Conservation (phyloP, 1,139 yeast genomes). For the Saccharomyces pastorianus region DNA sequence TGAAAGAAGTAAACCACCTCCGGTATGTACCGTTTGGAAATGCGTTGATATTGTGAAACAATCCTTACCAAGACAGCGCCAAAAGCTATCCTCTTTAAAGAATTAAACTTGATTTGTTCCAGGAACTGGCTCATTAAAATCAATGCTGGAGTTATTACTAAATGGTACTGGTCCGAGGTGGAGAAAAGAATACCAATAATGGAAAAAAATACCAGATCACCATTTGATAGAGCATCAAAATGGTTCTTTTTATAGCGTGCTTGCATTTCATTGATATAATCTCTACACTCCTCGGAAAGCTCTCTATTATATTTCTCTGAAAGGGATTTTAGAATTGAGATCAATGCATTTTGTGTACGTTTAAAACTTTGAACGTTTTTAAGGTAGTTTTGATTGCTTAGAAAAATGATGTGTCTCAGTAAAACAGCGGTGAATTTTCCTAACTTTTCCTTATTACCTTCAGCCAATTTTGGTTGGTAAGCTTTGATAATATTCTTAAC, state of each 20-base stretch:
- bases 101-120: constrained; percentile 40
- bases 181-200: constrained; percentile 75
- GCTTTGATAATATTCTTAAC: constrained; percentile 50
- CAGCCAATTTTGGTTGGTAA: constrained; percentile 70
- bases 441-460: constrained; percentile 73
- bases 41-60: constrained; percentile 62
- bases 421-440: constrained; percentile 57
- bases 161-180: constrained; percentile 91
- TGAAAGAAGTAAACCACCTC: constrained; percentile 61
- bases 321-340: constrained; percentile 47
- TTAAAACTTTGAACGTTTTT: constrained; percentile 23
- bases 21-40: constrained; percentile 75
- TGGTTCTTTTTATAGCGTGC: constrained; percentile 34
- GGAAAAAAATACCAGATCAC: constrained; percentile 59
- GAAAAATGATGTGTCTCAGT: constrained; percentile 51
- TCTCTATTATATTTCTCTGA: constrained; percentile 60
- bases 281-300: constrained; percentile 51
- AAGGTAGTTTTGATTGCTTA: constrained; percentile 37
- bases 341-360: constrained; percentile 39
- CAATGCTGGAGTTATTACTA: constrained; percentile 77
- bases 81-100: constrained; percentile 36
- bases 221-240: constrained; percentile 18
- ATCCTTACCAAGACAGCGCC: constrained; percentile 61
- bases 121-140: constrained; percentile 66
- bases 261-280: constrained; percentile 43